A percentile compares a stretch with the other conserved stretches of the same genome.
Evolutionary conservation across 202 grass and related monocot species (phyloP).

Genomic region (Zizania palustris): DNA sequence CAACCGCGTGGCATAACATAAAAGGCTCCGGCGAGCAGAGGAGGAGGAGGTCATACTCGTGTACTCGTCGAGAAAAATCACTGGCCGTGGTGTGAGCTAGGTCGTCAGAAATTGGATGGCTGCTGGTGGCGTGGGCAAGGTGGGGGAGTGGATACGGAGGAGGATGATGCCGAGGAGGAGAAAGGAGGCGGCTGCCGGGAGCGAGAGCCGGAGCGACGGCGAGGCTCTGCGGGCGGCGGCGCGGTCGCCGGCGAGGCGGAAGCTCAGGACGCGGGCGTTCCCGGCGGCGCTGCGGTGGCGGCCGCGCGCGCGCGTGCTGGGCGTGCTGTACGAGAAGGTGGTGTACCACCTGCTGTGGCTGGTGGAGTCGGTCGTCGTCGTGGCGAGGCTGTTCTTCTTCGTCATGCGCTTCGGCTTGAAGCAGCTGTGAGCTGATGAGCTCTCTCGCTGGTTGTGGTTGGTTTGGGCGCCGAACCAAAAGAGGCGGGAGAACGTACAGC

Average conservation of each 20-base stretch:
- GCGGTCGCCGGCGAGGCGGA: constrained; percentile 21
- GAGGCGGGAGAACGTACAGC: neutral
- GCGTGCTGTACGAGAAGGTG: constrained; percentile 39
- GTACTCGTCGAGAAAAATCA: neutral
- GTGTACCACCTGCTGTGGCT: constrained; percentile 74
- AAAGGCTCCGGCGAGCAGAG: constrained; percentile 29
- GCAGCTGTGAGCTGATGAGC: constrained; percentile 50
- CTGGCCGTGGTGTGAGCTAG: neutral
- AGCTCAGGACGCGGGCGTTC: constrained; percentile 5
- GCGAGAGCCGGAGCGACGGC: too few species aligned
- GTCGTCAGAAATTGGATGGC: constrained; percentile 10
- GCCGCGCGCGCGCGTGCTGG: too few species aligned
- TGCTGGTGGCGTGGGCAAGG: constrained; percentile 34
- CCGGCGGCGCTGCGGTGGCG: too few species aligned
- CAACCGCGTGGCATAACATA: constrained; percentile 38
- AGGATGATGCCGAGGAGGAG: constrained; percentile 43
- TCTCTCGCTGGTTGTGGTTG: neutral
- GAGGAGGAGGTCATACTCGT: constrained; percentile 5
- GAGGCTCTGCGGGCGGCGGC: neutral
- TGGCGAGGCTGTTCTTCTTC: constrained; percentile 59
- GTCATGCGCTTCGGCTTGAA: constrained; percentile 72
- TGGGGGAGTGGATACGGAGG: constrained; percentile 50
- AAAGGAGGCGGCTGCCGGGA: too few species aligned
- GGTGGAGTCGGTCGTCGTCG: constrained; percentile 65
- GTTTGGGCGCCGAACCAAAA: neutral